These are phyloP conservation scores for Penicillium sp. DNA, from an alignment of 2,329 filamentous ascomycete genomes.

Conservation along the genomic window DNA sequence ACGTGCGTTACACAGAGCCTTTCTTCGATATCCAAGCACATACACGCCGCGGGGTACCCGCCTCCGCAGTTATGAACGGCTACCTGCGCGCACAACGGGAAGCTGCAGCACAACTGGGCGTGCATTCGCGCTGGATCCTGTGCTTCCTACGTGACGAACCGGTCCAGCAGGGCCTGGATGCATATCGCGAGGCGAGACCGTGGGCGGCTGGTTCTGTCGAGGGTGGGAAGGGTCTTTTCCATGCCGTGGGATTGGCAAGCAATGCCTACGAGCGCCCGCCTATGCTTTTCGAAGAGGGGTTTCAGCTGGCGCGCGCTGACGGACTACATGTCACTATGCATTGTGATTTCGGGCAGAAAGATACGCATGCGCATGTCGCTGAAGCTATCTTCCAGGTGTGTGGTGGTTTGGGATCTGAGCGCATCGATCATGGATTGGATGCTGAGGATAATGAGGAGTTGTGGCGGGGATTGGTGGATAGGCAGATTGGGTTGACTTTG, in stretches of 20 bases:
- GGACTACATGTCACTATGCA: constrained; percentile 49
- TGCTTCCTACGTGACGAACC: constrained; percentile 48
- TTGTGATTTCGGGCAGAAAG: constrained; percentile 55
- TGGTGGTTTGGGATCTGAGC: constrained; percentile 31
- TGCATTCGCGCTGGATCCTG: constrained; percentile 43
- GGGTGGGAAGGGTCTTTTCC: constrained; percentile 42
- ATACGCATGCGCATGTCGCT: constrained; percentile 48
- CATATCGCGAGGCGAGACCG: constrained; percentile 42
- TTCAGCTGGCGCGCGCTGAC: constrained; percentile 26
- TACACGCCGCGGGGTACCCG: constrained; percentile 39
- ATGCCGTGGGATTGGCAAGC: constrained; percentile 51
- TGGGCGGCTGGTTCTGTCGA: constrained; percentile 29
- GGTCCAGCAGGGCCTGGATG: constrained; percentile 40
- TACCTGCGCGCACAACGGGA: constrained; percentile 38
- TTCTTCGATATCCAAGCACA: constrained; percentile 51
- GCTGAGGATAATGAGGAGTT: constrained; percentile 38
- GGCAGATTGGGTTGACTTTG: constrained; percentile 43
- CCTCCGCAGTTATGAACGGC: constrained; percentile 36
- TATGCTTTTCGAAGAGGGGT: constrained; percentile 47
- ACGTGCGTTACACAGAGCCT: constrained; percentile 45
- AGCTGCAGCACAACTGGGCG: constrained; percentile 27
- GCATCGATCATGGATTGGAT: constrained; percentile 49
- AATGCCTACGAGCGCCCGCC: constrained; percentile 52
- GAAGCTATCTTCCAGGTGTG: constrained; percentile 39
- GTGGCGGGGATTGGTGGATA: constrained; percentile 33